These are phyloP conservation scores for Casuarina equisetifolia DNA, from an alignment of 306 rosid genomes.

Conservation along the genomic window DNA sequence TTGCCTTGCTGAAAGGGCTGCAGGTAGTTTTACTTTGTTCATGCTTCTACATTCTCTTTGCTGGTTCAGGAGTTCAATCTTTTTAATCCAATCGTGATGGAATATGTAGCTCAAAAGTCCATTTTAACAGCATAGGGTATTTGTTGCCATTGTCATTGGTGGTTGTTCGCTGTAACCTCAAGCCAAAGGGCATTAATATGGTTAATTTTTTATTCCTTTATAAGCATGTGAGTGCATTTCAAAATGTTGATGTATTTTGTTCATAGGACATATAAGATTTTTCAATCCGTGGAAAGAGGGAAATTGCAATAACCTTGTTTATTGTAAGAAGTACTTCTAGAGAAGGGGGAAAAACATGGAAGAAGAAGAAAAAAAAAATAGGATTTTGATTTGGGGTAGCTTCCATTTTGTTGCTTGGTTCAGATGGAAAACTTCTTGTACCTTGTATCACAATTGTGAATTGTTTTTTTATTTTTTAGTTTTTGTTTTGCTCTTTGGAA, in stretches of 20 bases:
- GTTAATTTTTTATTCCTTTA: neutral
- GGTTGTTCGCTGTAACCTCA: neutral
- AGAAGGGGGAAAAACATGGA: neutral
- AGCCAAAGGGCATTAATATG: neutral
- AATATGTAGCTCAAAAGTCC: neutral
- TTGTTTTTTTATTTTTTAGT: no score
- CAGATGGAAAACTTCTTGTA: neutral
- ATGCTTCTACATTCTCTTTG: constrained; percentile 3
- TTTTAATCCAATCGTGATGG: neutral
- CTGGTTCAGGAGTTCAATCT: neutral
- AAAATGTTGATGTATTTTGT: neutral
- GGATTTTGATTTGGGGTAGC: neutral
- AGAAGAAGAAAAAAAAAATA: neutral
- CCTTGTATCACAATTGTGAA: neutral
- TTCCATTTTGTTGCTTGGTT: neutral
- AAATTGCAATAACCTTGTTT: neutral
- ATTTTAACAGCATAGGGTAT: constrained; percentile 3
- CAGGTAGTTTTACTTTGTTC: constrained; percentile 57
- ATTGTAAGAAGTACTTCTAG: neutral
- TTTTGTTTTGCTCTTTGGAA: no score
- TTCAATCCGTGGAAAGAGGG: neutral
- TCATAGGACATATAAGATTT: neutral
- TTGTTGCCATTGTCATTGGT: neutral
- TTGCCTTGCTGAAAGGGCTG: constrained; percentile 78
- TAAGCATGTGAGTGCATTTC: neutral